Evolutionary conservation across 768 basidiomycete species (phyloP), one percentile per base, ranked within the genome.

Genomic region (Auricularia cornea): DNA sequence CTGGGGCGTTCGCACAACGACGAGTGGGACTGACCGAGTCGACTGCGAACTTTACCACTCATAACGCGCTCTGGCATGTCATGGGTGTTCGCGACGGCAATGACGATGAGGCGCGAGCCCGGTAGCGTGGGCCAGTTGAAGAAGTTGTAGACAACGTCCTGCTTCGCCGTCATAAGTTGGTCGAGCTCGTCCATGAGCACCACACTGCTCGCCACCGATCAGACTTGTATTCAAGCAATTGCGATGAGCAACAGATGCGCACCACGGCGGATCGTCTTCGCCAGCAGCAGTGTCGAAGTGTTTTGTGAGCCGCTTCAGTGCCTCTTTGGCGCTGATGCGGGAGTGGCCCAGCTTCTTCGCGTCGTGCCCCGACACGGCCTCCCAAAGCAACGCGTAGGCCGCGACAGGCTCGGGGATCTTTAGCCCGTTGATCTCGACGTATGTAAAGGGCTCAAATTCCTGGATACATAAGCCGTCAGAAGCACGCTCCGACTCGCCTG

Each of bases 171-270:
- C 68, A 98, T 86, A 31, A 99, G 81, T 73, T 98, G 97, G 75
- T 99, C 97, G 3, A 99, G 82, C 75, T 99, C 97, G 72, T 99
- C 96, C 92, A 99, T 98, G 18, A 99, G 79, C 3, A 98, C 94
- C 3, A 98, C 90, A 63, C 94, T 98, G 67, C 6, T 41, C 38
- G 48, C 29, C 31, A 38, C 10, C 26, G 12, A 33, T 67, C 52
- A 68, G 64, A 38, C 10, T 38, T 38, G 0, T 0, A 48, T 54
- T 10, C 12, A 64, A n/a, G 40, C 20, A 62, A 48, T 38, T 61
- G 11, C 14, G 14, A 79, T 85, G 62, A 66, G 94, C 95, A 91
- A 97, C 10, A 95, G 94, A 73, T 94, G 92, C 20, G 86, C 84
- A 38, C 87, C 85, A 2, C 94, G 94, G 3, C 94, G 23, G 76